phyloP scores from a whole-genome alignment of 371 early-diverging fungal species.

The Mortierella sp. region DNA sequence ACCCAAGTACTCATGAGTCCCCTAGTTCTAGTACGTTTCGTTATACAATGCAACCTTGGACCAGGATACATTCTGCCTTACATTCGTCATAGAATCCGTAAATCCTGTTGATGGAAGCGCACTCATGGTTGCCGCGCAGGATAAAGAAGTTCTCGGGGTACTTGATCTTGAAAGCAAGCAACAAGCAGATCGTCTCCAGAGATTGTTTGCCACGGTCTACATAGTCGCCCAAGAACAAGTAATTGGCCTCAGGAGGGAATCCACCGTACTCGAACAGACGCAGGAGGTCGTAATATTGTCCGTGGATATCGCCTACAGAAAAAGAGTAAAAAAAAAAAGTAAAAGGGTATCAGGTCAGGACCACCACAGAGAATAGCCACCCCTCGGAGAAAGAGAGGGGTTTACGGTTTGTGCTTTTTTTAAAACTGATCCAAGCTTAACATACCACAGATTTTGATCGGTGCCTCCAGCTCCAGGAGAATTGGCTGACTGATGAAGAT shows the following conservation, averaged over 20 bases:
- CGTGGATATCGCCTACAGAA: constrained; percentile 85
- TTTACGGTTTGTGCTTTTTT: too few species aligned
- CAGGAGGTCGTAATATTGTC: constrained; percentile 92
- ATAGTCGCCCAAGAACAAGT: constrained; percentile 96
- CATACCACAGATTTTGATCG: constrained; percentile 92
- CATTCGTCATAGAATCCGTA: constrained; percentile 99
- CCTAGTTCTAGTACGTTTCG: too few species aligned
- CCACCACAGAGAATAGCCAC: too few species aligned
- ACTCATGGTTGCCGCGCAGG: constrained; percentile 97
- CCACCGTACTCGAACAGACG: constrained; percentile 89
- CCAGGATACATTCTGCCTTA: constrained; percentile 58
- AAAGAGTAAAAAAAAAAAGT: background rate
- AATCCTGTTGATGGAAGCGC: constrained; percentile 93
- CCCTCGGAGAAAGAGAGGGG: background rate
- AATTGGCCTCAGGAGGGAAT: constrained; percentile 88
- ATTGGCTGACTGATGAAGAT: constrained; percentile 94
- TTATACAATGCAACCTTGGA: too few species aligned
- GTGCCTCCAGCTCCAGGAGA: constrained; percentile 92
- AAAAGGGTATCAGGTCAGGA: too few species aligned
- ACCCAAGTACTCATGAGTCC: too few species aligned
- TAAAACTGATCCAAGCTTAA: background rate
- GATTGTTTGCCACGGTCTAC: constrained; percentile 97
- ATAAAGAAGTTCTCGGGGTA: constrained; percentile 96
- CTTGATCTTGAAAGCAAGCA: constrained; percentile 96
- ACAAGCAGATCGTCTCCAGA: constrained; percentile 92